These are phyloP conservation scores for California macrophylla DNA, from an alignment of 441 rosid species.

Conservation along the genomic window DNA sequence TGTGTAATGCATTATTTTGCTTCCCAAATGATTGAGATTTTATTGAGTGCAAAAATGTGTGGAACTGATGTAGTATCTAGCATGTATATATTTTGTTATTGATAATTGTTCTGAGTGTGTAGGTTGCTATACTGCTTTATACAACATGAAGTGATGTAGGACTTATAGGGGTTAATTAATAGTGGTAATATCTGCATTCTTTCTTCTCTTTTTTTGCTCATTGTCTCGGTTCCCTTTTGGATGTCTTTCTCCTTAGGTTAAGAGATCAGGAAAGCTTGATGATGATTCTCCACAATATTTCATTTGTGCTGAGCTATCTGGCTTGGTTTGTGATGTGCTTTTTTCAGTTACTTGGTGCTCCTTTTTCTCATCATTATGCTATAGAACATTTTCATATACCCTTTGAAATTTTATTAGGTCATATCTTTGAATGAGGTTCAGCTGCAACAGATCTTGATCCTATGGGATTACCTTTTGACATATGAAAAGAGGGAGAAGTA, in stretches of 20 bases:
- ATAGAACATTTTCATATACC: conserved; percentile 15
- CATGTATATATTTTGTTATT: not conserved
- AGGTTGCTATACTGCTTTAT: not conserved
- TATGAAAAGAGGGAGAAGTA: conserved; percentile 76
- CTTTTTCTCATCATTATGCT: not conserved
- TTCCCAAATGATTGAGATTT: not conserved
- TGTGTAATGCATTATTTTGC: not conserved
- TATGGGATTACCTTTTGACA: conserved; percentile 61
- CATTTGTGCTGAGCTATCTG: conserved; percentile 50
- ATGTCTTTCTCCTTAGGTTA: conserved; percentile 38
- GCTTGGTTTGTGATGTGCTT: conserved; percentile 46
- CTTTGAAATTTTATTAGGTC: conserved; percentile 34
- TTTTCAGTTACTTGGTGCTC: conserved; percentile 2
- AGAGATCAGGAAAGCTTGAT: conserved; percentile 65
- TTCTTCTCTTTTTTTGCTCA: not conserved
- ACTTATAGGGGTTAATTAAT: not conserved
- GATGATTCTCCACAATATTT: conserved; percentile 70
- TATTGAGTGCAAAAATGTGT: not conserved
- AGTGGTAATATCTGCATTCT: not conserved
- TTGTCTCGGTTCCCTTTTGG: not conserved
- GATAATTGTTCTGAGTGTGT: not conserved
- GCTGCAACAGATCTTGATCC: conserved; percentile 55
- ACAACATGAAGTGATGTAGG: not conserved
- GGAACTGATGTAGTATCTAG: not conserved
- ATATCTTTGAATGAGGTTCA: conserved; percentile 64